Base-by-base conservation (phyloP, 176 grass and related monocot genomes). In the Poa annua region DNA sequence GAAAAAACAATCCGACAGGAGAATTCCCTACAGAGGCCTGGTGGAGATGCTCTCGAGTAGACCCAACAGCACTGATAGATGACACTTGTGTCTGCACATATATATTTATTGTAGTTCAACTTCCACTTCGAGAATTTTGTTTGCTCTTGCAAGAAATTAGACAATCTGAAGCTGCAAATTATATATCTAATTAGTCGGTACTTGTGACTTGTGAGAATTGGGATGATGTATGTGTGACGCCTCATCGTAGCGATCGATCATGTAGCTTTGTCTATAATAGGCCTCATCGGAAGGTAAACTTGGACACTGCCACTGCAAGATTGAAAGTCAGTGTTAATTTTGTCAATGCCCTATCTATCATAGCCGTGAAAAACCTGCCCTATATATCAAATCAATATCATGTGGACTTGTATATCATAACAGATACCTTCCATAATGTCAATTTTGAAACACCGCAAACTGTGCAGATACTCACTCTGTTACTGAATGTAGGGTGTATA, bases 11-110 rank as follows among this genome's bases (percentile, higher is more conserved):
- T 35, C 85, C 66, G 45, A 54, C 52, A 0, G 4, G 54, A 70
- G 25, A 85, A 48, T 89, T 80, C 41, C 62, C 5, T 47, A 51
- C 25, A 63, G 29, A 63, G 13, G 60, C 60, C 25, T 32, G 62
- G 57, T 4, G 52, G 63, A 47, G 85, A 19, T 60, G 70, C 55
- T 69, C 61, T 85, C 14, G 26, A 64, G 33, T 49, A 79, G 66
- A 53, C 26, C 41, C 15, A 17, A 73, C 69, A 11, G 17, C 52
- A 15, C 47, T 74, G 68, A 62, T 49, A 61, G 39, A 34, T 47
- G 38, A 19, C 68, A 61, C 11, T 22, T 73, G 24, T 35, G 68
- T 48, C 68, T 48, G 45, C 25, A 47, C 20, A 52, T 59, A 82
- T 19, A 52, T 59, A 82, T 19, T 29, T 1, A 56, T 14, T 51